phyloP scores from a whole-genome alignment of 176 grass and related monocot species.

The Phragmites australis region DNA sequence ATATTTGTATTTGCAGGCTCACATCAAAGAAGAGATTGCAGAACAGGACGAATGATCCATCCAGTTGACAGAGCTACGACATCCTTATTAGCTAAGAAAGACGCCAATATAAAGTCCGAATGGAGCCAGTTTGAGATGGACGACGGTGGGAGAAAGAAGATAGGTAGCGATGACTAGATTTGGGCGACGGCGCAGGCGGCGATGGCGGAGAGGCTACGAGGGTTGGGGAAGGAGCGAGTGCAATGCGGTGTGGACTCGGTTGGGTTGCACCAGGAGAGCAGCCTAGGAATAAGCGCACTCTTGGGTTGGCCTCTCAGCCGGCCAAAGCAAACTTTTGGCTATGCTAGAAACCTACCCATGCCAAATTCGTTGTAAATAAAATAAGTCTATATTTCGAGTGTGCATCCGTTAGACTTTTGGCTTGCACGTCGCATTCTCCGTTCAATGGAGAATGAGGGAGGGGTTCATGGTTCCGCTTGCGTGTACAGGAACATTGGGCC shows the following conservation, averaged over 20 bases:
- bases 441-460: no score
- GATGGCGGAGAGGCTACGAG: neutral
- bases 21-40: neutral
- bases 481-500: no score
- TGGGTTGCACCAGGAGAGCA: neutral
- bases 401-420: no score
- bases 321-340: no score
- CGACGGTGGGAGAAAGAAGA: neutral
- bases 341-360: no score
- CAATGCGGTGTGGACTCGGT: neutral
- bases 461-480: no score
- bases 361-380: no score
- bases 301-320: no score
- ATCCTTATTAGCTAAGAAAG: neutral
- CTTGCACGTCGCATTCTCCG: no score
- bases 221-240: neutral
- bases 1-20: neutral
- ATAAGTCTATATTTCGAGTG: no score
- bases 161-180: neutral
- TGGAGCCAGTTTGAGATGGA: neutral
- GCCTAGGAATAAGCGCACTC: no score
- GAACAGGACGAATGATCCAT: neutral
- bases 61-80: neutral
- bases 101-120: no score
- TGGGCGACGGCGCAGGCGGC: neutral